A percentile compares a stretch with the other conserved stretches of the same genome.
These are phyloP conservation scores for Fonsecaea erecta DNA, from an alignment of 2,329 filamentous ascomycete genomes.

Conservation along the genomic window DNA sequence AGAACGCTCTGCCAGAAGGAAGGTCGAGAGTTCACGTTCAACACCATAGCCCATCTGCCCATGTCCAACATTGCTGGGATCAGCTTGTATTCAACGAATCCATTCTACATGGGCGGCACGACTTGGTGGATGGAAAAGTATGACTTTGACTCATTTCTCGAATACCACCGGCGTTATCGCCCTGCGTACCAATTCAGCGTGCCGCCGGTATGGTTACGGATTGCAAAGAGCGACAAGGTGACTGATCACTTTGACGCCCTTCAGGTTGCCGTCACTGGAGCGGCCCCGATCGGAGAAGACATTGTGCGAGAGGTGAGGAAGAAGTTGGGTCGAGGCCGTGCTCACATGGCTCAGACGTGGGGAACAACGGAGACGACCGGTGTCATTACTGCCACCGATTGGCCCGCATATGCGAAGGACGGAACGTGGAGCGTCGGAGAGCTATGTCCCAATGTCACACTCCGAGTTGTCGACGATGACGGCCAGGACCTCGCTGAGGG, in stretches of 20 bases:
- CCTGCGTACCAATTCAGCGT: not conserved
- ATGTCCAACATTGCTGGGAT: not conserved
- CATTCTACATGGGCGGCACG: conserved; percentile 1
- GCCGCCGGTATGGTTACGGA: not conserved
- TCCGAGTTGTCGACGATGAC: not conserved
- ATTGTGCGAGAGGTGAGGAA: not conserved
- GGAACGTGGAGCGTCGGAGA: not conserved
- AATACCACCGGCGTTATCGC: not conserved
- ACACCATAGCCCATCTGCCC: not conserved
- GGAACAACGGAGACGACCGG: not conserved
- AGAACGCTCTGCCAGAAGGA: not conserved
- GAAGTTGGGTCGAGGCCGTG: not conserved
- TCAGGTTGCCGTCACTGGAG: not conserved
- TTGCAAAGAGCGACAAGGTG: not conserved
- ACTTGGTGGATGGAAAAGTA: conserved; percentile 1
- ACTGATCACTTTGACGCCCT: not conserved
- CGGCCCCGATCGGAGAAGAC: not conserved
- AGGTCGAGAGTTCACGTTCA: not conserved
- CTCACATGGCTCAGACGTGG: not conserved
- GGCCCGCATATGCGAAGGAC: not conserved
- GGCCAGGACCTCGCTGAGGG: not conserved
- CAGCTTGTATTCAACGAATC: not conserved
- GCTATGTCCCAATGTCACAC: not conserved
- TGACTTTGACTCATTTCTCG: not conserved
- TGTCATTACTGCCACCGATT: not conserved